Percentiles rank a stretch among this genome's conserved stretches.
Evolutionary conservation across 2,329 filamentous ascomycete genomes (phyloP).

Genomic region (Penicillium sp.): DNA sequence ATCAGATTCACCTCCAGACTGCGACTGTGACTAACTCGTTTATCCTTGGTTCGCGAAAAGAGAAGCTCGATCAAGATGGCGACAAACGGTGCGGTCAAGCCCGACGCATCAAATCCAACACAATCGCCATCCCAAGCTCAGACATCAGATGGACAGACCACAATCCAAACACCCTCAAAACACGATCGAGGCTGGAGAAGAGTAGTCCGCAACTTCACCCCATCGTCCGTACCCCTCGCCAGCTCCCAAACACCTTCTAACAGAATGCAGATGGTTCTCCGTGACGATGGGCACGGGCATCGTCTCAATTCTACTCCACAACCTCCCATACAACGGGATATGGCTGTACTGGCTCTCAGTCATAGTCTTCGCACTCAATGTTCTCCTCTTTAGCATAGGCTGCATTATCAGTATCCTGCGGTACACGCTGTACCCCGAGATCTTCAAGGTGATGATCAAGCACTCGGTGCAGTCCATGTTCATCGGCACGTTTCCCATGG

Average conservation of each 20-base stretch:
- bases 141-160: neutral
- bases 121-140: neutral
- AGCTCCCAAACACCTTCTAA: neutral
- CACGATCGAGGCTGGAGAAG: conserved; percentile 38
- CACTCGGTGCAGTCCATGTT: conserved; percentile 69
- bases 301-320: conserved; percentile 39
- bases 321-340: conserved; percentile 38
- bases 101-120: neutral
- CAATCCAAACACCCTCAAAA: conserved; percentile 24
- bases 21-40: no score
- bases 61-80: neutral
- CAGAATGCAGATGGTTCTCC: conserved; percentile 38
- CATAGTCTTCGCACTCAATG: conserved; percentile 37
- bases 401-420: conserved; percentile 56
- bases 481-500: conserved; percentile 67
- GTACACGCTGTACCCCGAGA: conserved; percentile 64
- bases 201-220: conserved; percentile 41
- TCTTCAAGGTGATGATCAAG: conserved; percentile 64
- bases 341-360: conserved; percentile 43
- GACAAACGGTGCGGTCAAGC: neutral
- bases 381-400: conserved; percentile 33
- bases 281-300: conserved; percentile 45
- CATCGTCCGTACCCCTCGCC: conserved; percentile 39
- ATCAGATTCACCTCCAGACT: no score
- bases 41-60: neutral